phyloP scores from a whole-genome alignment of 1,139 yeast species.

The Yamadazyma triangularis region DNA sequence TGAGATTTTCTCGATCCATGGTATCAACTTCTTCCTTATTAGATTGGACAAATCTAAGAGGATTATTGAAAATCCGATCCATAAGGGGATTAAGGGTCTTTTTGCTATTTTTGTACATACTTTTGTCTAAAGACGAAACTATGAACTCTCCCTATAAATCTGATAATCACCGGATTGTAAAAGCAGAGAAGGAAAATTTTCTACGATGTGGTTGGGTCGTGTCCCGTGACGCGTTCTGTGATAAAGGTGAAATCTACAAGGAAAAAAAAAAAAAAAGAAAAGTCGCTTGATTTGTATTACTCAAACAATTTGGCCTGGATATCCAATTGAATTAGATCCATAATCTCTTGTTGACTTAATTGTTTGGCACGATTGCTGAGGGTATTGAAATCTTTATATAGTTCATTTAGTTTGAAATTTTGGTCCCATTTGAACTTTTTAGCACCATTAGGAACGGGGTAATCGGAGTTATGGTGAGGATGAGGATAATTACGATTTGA shows the following conservation, averaged over 20 bases:
- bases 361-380: conserved; percentile 2
- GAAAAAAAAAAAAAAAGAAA: too few relatives aligned
- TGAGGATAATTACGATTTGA: background rate
- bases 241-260: too few relatives aligned
- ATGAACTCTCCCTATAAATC: too few relatives aligned
- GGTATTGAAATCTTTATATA: conserved; percentile 3
- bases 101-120: conserved; percentile 9
- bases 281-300: conserved; percentile 3
- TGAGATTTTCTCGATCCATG: conserved; percentile 32
- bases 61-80: conserved; percentile 56
- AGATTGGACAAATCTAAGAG: conserved; percentile 53
- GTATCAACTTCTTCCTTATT: conserved; percentile 16
- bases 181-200: background rate
- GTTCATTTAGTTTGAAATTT: background rate
- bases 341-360: conserved; percentile 12
- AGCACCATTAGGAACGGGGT: too few relatives aligned
- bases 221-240: too few relatives aligned
- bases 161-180: too few relatives aligned
- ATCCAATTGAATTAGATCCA: conserved; percentile 16
- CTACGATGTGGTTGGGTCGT: background rate
- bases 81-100: conserved; percentile 36
- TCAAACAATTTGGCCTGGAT: conserved; percentile 16
- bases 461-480: background rate
- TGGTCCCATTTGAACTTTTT: background rate
- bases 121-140: too few relatives aligned